phyloP scores from a whole-genome alignment of 2,329 filamentous ascomycete species.

The Verticillium dahliae region DNA sequence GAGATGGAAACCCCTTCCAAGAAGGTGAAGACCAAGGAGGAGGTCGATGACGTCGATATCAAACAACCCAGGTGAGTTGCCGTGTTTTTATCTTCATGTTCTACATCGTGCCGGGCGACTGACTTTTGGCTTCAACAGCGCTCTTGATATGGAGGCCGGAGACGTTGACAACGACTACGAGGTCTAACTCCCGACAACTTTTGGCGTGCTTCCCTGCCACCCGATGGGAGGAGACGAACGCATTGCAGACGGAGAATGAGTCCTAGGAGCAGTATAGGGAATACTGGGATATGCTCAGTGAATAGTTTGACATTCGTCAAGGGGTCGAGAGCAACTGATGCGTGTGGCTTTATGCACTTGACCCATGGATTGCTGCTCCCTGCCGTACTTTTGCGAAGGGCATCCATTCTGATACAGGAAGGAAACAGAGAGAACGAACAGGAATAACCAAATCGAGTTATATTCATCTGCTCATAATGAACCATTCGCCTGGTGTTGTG shows the following conservation, averaged over 20 bases:
- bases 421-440: too few relatives aligned
- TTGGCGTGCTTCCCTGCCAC: background rate
- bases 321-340: too few relatives aligned
- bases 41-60: conserved; percentile 16
- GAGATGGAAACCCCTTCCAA: background rate
- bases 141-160: background rate
- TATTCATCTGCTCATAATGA: too few relatives aligned
- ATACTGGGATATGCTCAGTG: too few relatives aligned
- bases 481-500: too few relatives aligned
- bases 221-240: background rate
- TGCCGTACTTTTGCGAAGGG: background rate
- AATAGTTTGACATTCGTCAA: too few relatives aligned
- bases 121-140: background rate
- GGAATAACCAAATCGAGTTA: too few relatives aligned
- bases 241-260: too few relatives aligned
- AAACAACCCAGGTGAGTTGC: conserved; percentile 11
- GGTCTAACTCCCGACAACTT: background rate
- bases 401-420: too few relatives aligned
- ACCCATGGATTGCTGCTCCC: too few relatives aligned
- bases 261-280: too few relatives aligned
- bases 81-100: background rate
- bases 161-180: background rate
- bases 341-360: too few relatives aligned
- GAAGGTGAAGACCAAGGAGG: conserved; percentile 7
- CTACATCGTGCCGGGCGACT: background rate